These are phyloP conservation scores for Xylaria multiplex DNA, from an alignment of 2,329 filamentous ascomycete genomes.

Conservation along the genomic window DNA sequence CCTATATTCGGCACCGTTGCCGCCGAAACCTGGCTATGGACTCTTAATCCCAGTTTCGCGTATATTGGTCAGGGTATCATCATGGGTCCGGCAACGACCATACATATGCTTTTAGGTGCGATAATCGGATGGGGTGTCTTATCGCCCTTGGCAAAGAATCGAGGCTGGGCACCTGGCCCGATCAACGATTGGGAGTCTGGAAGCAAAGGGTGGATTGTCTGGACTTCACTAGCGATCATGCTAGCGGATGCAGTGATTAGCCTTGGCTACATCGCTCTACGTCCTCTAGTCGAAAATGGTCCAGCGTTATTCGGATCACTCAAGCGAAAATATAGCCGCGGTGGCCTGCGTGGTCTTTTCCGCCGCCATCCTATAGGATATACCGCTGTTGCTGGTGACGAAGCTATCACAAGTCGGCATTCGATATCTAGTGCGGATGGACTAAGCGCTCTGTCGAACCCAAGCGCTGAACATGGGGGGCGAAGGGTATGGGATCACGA, in stretches of 20 bases:
- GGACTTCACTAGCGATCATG: constrained; percentile 97
- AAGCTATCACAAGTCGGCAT: constrained; percentile 33
- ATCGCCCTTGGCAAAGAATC: constrained; percentile 85
- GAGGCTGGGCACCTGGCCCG: constrained; percentile 88
- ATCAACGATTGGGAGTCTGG: constrained; percentile 91
- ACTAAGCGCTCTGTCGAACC: constrained; percentile 33
- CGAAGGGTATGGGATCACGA: constrained; percentile 62
- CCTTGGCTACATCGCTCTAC: constrained; percentile 78
- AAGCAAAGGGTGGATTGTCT: constrained; percentile 98
- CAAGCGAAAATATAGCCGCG: constrained; percentile 39
- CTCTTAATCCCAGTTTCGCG: constrained; percentile 93
- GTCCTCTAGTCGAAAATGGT: constrained; percentile 65
- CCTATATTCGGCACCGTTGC: constrained; percentile 83
- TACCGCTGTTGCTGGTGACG: constrained; percentile 40
- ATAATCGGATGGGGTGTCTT: constrained; percentile 89
- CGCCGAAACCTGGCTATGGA: constrained; percentile 90
- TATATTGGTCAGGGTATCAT: constrained; percentile 98
- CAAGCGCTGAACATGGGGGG: constrained; percentile 41
- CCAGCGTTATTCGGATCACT: constrained; percentile 40
- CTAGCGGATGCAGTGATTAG: constrained; percentile 91
- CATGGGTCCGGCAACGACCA: constrained; percentile 94
- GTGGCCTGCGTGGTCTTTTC: constrained; percentile 42
- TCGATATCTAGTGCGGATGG: constrained; percentile 29
- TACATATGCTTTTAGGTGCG: constrained; percentile 94
- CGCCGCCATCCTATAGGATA: constrained; percentile 41